Base-by-base conservation (phyloP, 352 stramenopile genomes). In the Globisporangium barbulae region DNA sequence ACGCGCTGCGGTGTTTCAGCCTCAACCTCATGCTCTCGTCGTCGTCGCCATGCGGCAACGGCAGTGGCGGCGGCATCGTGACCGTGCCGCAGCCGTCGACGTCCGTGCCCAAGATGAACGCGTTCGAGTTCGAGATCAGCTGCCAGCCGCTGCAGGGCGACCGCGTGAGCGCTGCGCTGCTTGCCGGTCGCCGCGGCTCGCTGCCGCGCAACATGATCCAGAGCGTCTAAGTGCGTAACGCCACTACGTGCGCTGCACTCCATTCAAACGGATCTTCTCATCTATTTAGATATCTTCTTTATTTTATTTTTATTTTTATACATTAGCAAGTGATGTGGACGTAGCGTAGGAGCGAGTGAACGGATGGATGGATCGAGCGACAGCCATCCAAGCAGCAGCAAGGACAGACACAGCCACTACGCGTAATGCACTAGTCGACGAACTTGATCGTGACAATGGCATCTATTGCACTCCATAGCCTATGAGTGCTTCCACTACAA, bases 21-120 rank as follows among this genome's bases (percentile, higher is more conserved):
- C 72, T 85, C 61, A 85, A 85, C 65, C 52, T 81, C 33, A 85
- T 85, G 76, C 70, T 85, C n/a, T 77, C 53, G 41, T 52, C 50
- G 8, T 61, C 42, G 35, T 45, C 44, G 22, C 48, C 55, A 3
- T n/a, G 49, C n/a, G 28, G 35, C n/a, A 21, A 25, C 35, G 45
- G 54, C 53, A 35, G 47, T 35, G 28, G 41, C 15, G n/a, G n/a
- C 21, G 19, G 30, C n/a, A 58, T 63, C 9, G 41, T 56, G 49
- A 63, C 58, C 21, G 49, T 42, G 30, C 61, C 61, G 52, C 61
- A 66, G 61, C 61, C 52, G 52, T 66, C 61, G 15, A 66, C 61
- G 30, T 66, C 61, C 7, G 41, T 66, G 50, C 50, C 61, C 50
- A 66, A 66, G 52, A 44, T 66, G 52, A 63, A 54, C 56, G 28